Percentiles rank a stretch among this genome's conserved stretches.
phyloP scores from a whole-genome alignment of 1,284 basidiomycete genomes.

The Chiua sp. region DNA sequence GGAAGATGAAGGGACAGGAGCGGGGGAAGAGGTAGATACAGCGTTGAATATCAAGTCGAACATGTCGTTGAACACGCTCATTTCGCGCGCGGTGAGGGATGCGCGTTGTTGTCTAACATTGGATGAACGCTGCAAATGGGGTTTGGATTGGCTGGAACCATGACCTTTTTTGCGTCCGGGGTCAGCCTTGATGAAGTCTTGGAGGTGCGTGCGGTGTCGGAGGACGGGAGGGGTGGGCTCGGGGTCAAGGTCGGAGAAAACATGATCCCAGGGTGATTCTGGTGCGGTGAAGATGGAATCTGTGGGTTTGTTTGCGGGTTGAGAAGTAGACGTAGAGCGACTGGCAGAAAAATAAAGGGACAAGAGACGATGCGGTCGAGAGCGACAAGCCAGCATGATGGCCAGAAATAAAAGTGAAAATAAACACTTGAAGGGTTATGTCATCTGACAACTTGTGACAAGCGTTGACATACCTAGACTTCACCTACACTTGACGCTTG shows the following conservation, averaged over 20 bases:
- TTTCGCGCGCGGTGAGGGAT: slow-evolving; percentile 71
- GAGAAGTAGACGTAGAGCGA: neutral
- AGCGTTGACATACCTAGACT: too few relatives aligned
- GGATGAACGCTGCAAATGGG: slow-evolving; percentile 18
- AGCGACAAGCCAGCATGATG: slow-evolving; percentile 26
- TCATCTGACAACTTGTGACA: too few relatives aligned
- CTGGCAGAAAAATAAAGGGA: slow-evolving; percentile 3
- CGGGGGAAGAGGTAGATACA: slow-evolving; percentile 35
- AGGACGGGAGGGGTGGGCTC: slow-evolving; percentile 27
- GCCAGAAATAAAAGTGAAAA: neutral
- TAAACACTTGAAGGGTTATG: neutral
- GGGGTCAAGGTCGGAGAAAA: slow-evolving; percentile 52
- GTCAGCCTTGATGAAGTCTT: neutral
- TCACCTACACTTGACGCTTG: too few relatives aligned
- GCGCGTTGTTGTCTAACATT: slow-evolving; percentile 45
- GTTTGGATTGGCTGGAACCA: neutral
- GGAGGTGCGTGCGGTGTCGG: slow-evolving; percentile 11
- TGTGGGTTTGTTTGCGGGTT: neutral
- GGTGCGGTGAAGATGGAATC: slow-evolving; percentile 44
- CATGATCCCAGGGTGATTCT: slow-evolving; percentile 59
- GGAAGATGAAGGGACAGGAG: neutral
- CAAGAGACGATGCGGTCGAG: slow-evolving; percentile 6
- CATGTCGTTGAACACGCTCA: slow-evolving; percentile 70
- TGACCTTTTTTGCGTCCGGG: neutral
- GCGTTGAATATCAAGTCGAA: slow-evolving; percentile 73